Evolutionary conservation across 2,329 filamentous ascomycete species (phyloP), one percentile per base, ranked within the genome.

Genomic region (Anisogramma anomala): DNA sequence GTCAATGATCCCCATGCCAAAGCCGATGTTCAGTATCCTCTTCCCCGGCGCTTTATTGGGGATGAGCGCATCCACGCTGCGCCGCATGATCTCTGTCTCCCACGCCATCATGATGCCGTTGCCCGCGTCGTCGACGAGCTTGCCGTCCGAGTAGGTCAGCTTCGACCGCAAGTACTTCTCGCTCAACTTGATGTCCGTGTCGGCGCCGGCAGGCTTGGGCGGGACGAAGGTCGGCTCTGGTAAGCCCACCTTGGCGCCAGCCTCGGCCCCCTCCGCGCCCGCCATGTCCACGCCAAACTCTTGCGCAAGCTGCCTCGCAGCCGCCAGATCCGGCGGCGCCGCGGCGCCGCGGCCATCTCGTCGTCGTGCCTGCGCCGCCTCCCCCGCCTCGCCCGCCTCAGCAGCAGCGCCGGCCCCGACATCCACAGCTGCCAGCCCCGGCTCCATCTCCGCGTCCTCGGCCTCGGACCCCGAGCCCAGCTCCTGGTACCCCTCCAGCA

Each of bases 91-190:
- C 49, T 79, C 76, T 2, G 79, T 82, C 61, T 94, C 86, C 86
- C 86, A 94, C 28, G 79, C 73, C 86, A 94, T 94, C 86, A 94
- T 94, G 33, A 94, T 84, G 39, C 84, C 85, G 57, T 94, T 94
- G 47, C 77, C 71, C 49, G 78, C 74, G 3, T 75, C 69, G 55
- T 91, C 84, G 6, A 91, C 70, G 2, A 91, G 72, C 45, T 80
- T 80, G 48, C 71, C 71, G 43, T 72, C 66, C 36, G 71, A 68
- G 59, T 83, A 82, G 11, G 72, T 78, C 17, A 86, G 66, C 19
- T 69, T 65, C 0, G 79, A 82, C 35, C 73, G 69, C 33, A 89
- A 73, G 55, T 87, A 88, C 30, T 75, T 71, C 33, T 74, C 70
- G 52, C 73, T 82, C n/a, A n/a, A n/a, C 36, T 74, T 79, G 46